Conservation (phyloP, 768 basidiomycete genomes). For the Lentinula aciculospora region DNA sequence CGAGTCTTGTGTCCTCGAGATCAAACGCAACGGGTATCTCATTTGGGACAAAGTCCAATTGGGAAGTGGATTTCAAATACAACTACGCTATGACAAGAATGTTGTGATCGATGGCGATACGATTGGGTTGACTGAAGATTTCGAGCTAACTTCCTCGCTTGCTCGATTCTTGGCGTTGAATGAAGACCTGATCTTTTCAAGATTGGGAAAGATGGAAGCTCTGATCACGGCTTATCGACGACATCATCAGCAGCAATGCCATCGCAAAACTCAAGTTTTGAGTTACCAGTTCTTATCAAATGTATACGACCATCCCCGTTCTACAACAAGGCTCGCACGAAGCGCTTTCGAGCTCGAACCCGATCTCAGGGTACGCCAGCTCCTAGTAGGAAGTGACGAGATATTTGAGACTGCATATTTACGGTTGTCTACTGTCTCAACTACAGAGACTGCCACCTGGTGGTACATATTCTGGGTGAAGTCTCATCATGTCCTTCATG, state of each 20-base stretch:
- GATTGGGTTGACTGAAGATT: constrained; percentile 64
- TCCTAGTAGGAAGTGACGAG: constrained; percentile 39
- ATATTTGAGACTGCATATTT: constrained; percentile 47
- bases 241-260: constrained; percentile 41
- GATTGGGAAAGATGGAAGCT: constrained; percentile 38
- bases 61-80: constrained; percentile 65
- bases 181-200: constrained; percentile 37
- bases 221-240: constrained; percentile 46
- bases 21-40: constrained; percentile 49
- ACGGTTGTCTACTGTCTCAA: constrained; percentile 44
- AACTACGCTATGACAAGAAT: constrained; percentile 49
- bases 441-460: constrained; percentile 51
- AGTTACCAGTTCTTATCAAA: constrained; percentile 57
- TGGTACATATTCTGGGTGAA: constrained; percentile 81
- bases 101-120: constrained; percentile 42
- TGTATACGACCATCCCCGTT: constrained; percentile 53
- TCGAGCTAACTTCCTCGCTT: constrained; percentile 54
- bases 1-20: constrained; percentile 39
- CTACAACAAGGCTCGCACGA: constrained; percentile 36
- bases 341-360: constrained; percentile 43
- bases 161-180: constrained; percentile 62
- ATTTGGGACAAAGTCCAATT: constrained; percentile 47
- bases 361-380: constrained; percentile 48
- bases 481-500: constrained; percentile 13
- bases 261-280: constrained; percentile 46